phyloP scores from a whole-genome alignment of 345 rosid species.

The Gossypium ekmanianum region DNA sequence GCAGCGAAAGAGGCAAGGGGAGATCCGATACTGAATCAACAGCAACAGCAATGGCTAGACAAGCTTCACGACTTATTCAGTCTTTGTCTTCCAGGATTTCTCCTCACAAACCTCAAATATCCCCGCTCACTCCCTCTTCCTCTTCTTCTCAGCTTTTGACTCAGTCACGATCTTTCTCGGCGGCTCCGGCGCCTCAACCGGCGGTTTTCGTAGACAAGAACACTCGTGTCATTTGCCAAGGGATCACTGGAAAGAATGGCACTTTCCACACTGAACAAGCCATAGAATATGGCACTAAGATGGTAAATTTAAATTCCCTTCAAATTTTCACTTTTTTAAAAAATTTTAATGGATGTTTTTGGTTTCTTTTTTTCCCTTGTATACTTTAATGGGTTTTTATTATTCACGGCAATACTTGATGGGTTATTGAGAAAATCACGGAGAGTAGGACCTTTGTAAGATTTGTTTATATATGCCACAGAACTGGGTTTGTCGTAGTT shows the following conservation, averaged over 20 bases:
- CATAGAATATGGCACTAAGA: constrained; percentile 95
- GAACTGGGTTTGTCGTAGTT: not conserved
- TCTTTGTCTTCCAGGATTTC: constrained; percentile 23
- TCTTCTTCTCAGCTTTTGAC: constrained; percentile 7
- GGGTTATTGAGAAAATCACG: not conserved
- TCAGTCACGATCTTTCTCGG: constrained; percentile 32
- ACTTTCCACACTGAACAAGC: constrained; percentile 97
- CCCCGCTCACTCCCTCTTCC: not conserved
- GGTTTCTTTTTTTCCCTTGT: not conserved
- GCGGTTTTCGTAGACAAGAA: constrained; percentile 84
- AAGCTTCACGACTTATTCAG: constrained; percentile 17
- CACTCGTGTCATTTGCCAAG: constrained; percentile 89
- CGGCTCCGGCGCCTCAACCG: constrained; percentile 35
- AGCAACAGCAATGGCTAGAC: constrained; percentile 22
- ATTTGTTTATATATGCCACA: not conserved
- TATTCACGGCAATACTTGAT: not conserved
- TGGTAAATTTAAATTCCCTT: constrained; percentile 40
- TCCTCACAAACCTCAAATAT: constrained; percentile 18
- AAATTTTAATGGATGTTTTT: not conserved
- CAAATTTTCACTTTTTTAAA: not conserved
- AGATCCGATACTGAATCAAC: constrained; percentile 9
- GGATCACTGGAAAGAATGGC: constrained; percentile 95
- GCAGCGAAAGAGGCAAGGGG: constrained; percentile 3
- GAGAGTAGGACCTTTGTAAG: not conserved
- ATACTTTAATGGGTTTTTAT: not conserved